phyloP scores from a whole-genome alignment of 345 rosid genomes.

The Eucalyptus microcorys region DNA sequence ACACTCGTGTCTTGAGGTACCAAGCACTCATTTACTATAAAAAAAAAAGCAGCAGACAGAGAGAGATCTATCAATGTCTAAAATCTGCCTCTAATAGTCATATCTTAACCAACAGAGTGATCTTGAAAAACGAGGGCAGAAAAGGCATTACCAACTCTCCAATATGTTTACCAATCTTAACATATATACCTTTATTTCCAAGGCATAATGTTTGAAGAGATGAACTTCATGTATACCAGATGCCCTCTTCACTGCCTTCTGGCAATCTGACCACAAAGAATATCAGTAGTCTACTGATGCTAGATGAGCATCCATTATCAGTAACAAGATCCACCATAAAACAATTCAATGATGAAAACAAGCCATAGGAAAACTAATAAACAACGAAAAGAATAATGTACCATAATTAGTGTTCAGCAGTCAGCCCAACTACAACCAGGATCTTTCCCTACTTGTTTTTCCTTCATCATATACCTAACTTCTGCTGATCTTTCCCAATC shows the following conservation, averaged over 20 bases:
- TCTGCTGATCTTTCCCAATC: conserved; percentile 70
- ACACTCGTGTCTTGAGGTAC: neutral
- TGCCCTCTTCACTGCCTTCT: neutral
- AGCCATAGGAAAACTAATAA: neutral
- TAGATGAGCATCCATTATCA: neutral
- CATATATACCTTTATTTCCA: neutral
- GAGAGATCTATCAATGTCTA: neutral
- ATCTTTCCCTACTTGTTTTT: conserved; percentile 26
- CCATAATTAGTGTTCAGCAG: neutral
- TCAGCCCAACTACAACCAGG: conserved; percentile 55
- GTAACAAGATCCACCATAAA: neutral
- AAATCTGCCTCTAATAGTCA: neutral
- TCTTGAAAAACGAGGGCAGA: neutral
- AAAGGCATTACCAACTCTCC: neutral
- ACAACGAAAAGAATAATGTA: neutral
- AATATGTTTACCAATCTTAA: neutral
- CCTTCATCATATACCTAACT: conserved; percentile 38
- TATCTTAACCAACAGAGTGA: neutral
- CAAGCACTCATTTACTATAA: neutral
- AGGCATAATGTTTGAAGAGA: neutral
- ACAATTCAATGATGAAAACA: neutral
- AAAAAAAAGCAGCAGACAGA: neutral
- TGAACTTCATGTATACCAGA: neutral
- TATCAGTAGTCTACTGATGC: neutral
- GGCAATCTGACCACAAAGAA: neutral